Percentiles rank a stretch among this genome's conserved stretches.
These are phyloP conservation scores for Yamadazyma sp. DNA, from an alignment of 805 yeast species.

Conservation along the genomic window DNA sequence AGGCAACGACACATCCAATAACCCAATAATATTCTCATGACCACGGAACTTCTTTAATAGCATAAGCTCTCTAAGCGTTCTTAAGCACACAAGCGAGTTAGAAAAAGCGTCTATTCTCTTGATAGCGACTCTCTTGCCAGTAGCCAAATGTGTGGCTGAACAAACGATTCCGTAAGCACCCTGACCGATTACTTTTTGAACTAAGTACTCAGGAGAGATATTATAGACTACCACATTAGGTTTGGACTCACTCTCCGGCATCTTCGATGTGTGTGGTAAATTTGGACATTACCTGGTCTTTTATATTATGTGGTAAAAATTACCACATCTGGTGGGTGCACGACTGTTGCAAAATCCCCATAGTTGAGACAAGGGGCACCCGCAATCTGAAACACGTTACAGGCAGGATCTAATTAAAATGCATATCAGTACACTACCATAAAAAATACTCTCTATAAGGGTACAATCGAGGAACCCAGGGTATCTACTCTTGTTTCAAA, in stretches of 20 bases:
- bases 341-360: conserved; percentile 4
- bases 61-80: conserved; percentile 72
- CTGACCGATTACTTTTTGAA: conserved; percentile 65
- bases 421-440: background rate
- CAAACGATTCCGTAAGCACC: conserved; percentile 85
- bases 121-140: conserved; percentile 67
- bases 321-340: conserved; percentile 7
- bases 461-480: too few species aligned
- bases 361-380: background rate
- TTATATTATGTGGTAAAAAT: conserved; percentile 3
- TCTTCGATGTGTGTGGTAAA: background rate
- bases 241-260: too few species aligned
- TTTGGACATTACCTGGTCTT: background rate
- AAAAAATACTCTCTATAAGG: background rate
- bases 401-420: background rate
- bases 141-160: conserved; percentile 61
- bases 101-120: conserved; percentile 75
- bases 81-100: conserved; percentile 60
- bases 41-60: conserved; percentile 57
- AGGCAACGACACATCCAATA: conserved; percentile 69
- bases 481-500: too few species aligned
- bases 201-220: conserved; percentile 60
- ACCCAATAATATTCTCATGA: conserved; percentile 71
- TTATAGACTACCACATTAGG: conserved; percentile 44
- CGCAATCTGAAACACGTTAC: conserved; percentile 7